A percentile compares a stretch with the other conserved stretches of the same genome.
These are phyloP conservation scores for Sicyos edulis DNA, from an alignment of 306 rosid genomes.

Conservation along the genomic window DNA sequence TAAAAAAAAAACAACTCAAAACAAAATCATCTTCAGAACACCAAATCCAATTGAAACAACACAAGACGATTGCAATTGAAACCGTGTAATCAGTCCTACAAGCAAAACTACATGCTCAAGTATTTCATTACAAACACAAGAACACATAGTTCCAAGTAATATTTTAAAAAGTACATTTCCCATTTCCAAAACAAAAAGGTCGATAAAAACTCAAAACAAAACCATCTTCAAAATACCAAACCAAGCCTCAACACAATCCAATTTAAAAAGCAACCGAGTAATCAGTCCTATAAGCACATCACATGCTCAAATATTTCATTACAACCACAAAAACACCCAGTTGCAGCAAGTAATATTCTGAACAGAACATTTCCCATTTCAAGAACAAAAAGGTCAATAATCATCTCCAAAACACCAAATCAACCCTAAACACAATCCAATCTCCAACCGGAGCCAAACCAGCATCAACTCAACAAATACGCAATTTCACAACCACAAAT, in stretches of 20 bases:
- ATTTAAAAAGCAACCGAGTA: too few relatives aligned
- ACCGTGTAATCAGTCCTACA: not conserved
- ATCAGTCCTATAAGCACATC: too few relatives aligned
- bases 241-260: slow-evolving; percentile 5
- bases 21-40: not conserved
- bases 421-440: slow-evolving; percentile 8
- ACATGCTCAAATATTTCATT: too few relatives aligned
- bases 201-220: too few relatives aligned
- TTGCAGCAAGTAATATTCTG: not conserved
- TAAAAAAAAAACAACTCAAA: too few relatives aligned
- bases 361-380: not conserved
- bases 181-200: slow-evolving; percentile 4
- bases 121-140: not conserved
- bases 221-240: not conserved
- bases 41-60: not conserved
- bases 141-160: slow-evolving; percentile 3
- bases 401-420: not conserved
- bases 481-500: slow-evolving; percentile 10
- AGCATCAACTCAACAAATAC: not conserved
- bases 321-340: not conserved
- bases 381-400: not conserved
- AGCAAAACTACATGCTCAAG: too few relatives aligned
- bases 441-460: not conserved
- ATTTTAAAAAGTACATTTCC: not conserved
- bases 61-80: not conserved